Percentiles rank a stretch among this genome's conserved stretches.
phyloP scores from a whole-genome alignment of 1,284 basidiomycete genomes.

The Cystobasidium sp. region DNA sequence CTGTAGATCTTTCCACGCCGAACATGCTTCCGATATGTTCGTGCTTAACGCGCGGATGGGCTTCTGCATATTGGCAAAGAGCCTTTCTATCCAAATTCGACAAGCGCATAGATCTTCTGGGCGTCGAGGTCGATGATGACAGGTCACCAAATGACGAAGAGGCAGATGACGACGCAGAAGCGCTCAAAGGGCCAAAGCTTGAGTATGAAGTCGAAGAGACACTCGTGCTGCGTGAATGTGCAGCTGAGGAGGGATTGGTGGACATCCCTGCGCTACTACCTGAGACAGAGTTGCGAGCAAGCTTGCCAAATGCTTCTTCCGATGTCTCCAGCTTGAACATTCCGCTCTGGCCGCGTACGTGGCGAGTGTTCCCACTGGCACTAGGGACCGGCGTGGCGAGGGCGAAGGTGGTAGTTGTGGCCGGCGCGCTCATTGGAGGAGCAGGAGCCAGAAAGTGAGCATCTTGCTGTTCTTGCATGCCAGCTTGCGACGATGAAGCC shows the following conservation, averaged over 20 bases:
- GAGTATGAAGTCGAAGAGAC: conserved; percentile 18
- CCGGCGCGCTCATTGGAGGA: conserved; percentile 26
- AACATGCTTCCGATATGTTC: conserved; percentile 78
- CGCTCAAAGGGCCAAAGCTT: conserved; percentile 2
- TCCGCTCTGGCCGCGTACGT: background rate
- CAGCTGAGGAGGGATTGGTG: conserved; percentile 4
- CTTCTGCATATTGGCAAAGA: conserved; percentile 72
- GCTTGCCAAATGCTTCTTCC: background rate
- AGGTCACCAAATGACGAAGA: conserved; percentile 22
- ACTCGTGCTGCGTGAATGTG: conserved; percentile 28
- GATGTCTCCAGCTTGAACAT: background rate
- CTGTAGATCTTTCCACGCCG: conserved; percentile 85
- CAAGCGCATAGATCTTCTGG: conserved; percentile 55
- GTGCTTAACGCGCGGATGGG: conserved; percentile 61
- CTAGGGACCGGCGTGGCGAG: background rate
- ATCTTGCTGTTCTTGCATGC: background rate
- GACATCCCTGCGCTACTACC: background rate
- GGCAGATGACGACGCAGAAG: conserved; percentile 30
- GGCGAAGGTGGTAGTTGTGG: background rate
- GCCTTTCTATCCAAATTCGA: conserved; percentile 72
- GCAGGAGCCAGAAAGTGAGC: background rate
- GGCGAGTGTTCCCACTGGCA: background rate
- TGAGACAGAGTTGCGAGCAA: background rate
- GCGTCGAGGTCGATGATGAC: conserved; percentile 11
- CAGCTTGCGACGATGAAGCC: background rate